A percentile compares a stretch with the other conserved stretches of the same genome.
Conservation (phyloP, 2,329 filamentous ascomycete species). For the Calonectria hongkongensis region DNA sequence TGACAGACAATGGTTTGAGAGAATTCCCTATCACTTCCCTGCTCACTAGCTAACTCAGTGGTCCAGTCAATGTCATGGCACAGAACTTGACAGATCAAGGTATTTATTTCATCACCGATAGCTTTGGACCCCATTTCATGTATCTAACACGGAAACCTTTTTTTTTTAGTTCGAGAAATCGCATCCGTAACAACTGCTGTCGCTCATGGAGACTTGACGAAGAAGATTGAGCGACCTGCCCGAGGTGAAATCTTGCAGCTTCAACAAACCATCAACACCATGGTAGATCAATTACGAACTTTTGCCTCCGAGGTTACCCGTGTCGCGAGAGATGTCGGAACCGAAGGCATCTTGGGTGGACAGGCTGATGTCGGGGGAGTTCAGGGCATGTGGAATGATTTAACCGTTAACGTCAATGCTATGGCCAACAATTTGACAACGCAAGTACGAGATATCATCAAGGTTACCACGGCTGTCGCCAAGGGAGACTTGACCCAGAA, state of each 20-base stretch:
- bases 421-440: slow-evolving; percentile 93
- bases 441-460: slow-evolving; percentile 95
- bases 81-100: slow-evolving; percentile 87
- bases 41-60: slow-evolving; percentile 39
- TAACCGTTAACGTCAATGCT: slow-evolving; percentile 90
- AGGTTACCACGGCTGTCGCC: slow-evolving; percentile 82
- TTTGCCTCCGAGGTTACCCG: slow-evolving; percentile 90
- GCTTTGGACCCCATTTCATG: not conserved
- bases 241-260: slow-evolving; percentile 88
- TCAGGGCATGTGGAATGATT: slow-evolving; percentile 91
- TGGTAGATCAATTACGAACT: slow-evolving; percentile 89
- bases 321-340: slow-evolving; percentile 88
- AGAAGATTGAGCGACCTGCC: slow-evolving; percentile 88
- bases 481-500: slow-evolving; percentile 97
- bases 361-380: slow-evolving; percentile 90
- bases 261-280: slow-evolving; percentile 91
- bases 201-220: slow-evolving; percentile 87
- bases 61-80: slow-evolving; percentile 85
- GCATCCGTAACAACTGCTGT: slow-evolving; percentile 89
- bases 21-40: not conserved
- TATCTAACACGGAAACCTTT: slow-evolving; percentile 37
- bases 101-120: slow-evolving; percentile 55
- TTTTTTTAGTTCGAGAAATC: slow-evolving; percentile 81
- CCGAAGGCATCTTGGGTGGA: slow-evolving; percentile 87
- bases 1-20: slow-evolving; percentile 86